Base-by-base conservation (phyloP, 192 early-diverging fungal species). In the Linnemannia zychae region DNA sequence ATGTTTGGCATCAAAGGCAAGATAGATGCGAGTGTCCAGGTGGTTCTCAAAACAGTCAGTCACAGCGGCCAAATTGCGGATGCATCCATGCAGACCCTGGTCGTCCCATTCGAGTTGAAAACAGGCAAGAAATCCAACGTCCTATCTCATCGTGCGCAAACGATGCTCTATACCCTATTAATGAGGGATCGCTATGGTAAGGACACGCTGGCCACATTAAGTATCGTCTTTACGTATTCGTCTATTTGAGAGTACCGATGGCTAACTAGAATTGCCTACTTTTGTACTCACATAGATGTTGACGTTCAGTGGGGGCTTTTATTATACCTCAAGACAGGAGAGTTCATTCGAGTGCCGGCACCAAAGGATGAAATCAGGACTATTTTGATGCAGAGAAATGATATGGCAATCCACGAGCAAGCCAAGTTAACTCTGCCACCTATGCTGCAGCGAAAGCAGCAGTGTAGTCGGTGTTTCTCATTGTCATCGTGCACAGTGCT, bases 1-100 rank as follows among this genome's bases (percentile, higher is more conserved):
- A 96, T 88, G 80, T 98, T 93, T 89, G 98, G 98, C 1, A 87
- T 99, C 22, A 98, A 98, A 72, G 98, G 98, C 33, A 97, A 96
- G 78, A 91, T 99, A 34, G 97, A 99, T 79, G 93, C 94, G 34
- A 94, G 94, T 1, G 53, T 96, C 4, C 79, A 92, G 72, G 84
- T 87, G 0, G 44, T 67, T 4, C 33, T 92, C 71, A 44, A 18
- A 48, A 88, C 24, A 63, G 77, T 57, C 57, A 72, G 67, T 12
- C 72, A 63, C 7, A 67, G 33, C n/a, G n/a, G n/a, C n/a, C n/a
- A n/a, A 37, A 16, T 46, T 60, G 36, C 24, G 7, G 22, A 4
- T 9, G 33, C 20, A 0, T 20, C 37, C 24, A 36, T 11, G 15
- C 75, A 16, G n/a, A 85, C 67, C n/a, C 74, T 93, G 38, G 90